Evolutionary conservation across 2,329 filamentous ascomycete species (phyloP), one percentile per base, ranked within the genome.

Genomic region (Monascus ruber): DNA sequence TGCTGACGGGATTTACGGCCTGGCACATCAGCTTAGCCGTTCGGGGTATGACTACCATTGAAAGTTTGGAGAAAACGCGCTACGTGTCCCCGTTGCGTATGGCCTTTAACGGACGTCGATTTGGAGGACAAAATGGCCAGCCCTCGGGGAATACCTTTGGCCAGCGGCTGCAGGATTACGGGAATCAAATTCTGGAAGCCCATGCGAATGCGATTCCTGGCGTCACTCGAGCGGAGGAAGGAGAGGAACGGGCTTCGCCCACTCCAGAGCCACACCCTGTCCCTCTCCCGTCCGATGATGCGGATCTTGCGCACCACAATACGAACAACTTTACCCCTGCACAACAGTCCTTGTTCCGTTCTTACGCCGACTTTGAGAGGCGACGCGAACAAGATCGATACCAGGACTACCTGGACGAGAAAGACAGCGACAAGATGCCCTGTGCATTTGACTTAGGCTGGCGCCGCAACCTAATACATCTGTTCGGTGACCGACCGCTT

Each of bases 401-500:
- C 53, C 73, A 82, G 47, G 73, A 77, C 38, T 96, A 95, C 58
- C 76, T 96, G 10, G 85, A 95, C 56, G 87, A 96, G 58, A 75
- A 86, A 57, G 88, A 95, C 60, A 85, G 81, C 37, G 78, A 84
- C 50, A 86, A 84, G 56, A 74, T 98, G 25, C 91, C 91, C 1
- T 88, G 91, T 55, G 91, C 88, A 2, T 98, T 98, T 54, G 85
- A 98, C 52, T 76, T 94, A 2, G 91, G 91, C 42, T 82, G 81
- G 74, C 78, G 74, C 42, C 75, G 74, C 33, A 98, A 98, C 58
- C 61, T 96, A 4, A 56, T 65, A 1, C 85, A 94, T 57, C 73
- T 98, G 2, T 86, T 98, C 48, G 91, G 91, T 0, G 75, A 77
- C 0, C 76, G 69, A 1, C 79, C 79, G 1, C 62, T 76, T 25